phyloP scores from a whole-genome alignment of 805 yeast species.

The Yamadazyma tumulicola region DNA sequence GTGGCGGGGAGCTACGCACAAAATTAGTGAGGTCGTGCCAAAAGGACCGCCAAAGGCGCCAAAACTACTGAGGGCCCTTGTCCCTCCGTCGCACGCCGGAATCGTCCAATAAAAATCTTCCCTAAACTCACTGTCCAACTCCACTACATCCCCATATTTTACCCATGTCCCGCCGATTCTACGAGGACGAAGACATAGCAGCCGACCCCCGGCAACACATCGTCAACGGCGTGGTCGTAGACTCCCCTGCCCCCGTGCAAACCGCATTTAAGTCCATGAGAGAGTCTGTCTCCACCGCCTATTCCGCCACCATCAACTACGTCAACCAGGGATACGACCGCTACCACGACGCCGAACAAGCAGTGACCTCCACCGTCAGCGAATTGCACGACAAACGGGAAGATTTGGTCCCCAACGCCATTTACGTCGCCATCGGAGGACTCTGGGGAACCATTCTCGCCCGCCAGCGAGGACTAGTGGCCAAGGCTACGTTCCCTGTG shows the following conservation, averaged over 20 bases:
- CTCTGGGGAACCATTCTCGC: conserved; percentile 71
- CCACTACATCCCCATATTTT: too few species aligned
- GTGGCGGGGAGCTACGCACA: too few species aligned
- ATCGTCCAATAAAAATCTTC: too few species aligned
- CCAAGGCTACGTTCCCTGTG: conserved; percentile 56
- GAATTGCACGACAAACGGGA: conserved; percentile 62
- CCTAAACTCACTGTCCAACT: too few species aligned
- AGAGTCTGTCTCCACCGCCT: conserved; percentile 22
- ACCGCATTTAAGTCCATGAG: conserved; percentile 47
- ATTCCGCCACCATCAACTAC: conserved; percentile 22
- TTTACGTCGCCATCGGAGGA: conserved; percentile 66
- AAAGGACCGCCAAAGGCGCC: too few species aligned
- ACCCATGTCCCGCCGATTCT: conserved; percentile 28
- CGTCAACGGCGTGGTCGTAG: conserved; percentile 55
- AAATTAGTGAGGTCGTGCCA: too few species aligned
- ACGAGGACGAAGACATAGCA: conserved; percentile 33
- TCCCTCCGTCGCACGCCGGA: too few species aligned
- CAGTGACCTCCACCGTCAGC: conserved; percentile 60
- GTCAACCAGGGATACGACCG: conserved; percentile 47
- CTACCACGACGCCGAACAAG: conserved; percentile 58
- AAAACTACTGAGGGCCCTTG: too few species aligned
- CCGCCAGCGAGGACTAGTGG: conserved; percentile 57
- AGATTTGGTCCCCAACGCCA: conserved; percentile 65
- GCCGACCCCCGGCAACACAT: conserved; percentile 39
- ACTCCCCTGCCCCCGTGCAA: conserved; percentile 51